Conservation (phyloP, 106 monocot species). For the Platanthera zijinensis region DNA sequence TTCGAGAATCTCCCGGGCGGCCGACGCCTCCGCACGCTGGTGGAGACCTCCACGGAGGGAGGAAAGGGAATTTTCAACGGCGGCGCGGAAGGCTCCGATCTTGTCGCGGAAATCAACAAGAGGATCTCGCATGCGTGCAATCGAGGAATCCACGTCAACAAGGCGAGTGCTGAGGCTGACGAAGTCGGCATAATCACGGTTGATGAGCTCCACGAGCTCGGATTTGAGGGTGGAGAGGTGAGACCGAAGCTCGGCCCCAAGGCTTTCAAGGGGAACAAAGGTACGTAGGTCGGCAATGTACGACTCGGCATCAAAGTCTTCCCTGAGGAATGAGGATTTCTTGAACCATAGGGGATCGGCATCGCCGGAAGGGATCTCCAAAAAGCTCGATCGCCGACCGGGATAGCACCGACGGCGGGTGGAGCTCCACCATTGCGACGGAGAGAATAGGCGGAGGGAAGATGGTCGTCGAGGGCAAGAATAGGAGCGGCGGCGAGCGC, state of each 20-base stretch:
- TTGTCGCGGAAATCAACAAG: constrained; percentile 62
- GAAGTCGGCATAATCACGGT: constrained; percentile 96
- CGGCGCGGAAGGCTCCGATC: constrained; percentile 42
- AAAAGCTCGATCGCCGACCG: constrained; percentile 65
- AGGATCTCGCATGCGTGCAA: constrained; percentile 71
- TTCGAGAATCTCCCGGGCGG: constrained; percentile 74
- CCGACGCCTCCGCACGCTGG: constrained; percentile 63
- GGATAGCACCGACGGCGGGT: constrained; percentile 10
- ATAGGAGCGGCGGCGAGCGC: too few species aligned
- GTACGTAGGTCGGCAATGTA: constrained; percentile 78
- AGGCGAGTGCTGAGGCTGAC: constrained; percentile 81
- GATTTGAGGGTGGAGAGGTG: constrained; percentile 71
- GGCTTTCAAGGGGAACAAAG: constrained; percentile 85
- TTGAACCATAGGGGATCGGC: constrained; percentile 72
- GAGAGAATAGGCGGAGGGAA: too few species aligned
- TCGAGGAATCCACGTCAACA: constrained; percentile 75
- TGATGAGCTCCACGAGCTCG: constrained; percentile 87
- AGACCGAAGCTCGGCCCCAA: constrained; percentile 68
- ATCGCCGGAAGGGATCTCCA: constrained; percentile 72
- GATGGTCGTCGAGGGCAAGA: too few species aligned
- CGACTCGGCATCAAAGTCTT: constrained; percentile 57
- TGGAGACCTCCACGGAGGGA: constrained; percentile 46
- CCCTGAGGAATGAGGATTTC: constrained; percentile 42
- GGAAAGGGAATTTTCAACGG: constrained; percentile 31
- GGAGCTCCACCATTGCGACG: constrained; percentile 47